Conservation (phyloP, 176 grass and related monocot species). For the Bromus sterilis region DNA sequence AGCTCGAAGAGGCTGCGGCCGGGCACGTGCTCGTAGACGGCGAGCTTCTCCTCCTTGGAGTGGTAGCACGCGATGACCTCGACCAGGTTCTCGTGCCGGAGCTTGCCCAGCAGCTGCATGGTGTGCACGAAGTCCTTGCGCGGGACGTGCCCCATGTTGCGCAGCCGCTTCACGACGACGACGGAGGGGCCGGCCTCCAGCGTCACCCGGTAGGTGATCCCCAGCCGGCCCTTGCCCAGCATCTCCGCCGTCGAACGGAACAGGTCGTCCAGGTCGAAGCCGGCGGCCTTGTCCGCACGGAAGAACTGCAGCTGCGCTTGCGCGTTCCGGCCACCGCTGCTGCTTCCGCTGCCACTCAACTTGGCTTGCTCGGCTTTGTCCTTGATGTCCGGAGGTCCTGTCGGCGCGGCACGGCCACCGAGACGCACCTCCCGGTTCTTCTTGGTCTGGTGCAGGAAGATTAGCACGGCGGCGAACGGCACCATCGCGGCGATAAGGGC, state of each 20-base stretch:
- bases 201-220: conserved; percentile 71
- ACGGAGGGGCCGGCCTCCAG: conserved; percentile 26
- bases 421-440: conserved; percentile 42
- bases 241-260: conserved; percentile 70
- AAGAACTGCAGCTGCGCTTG: conserved; percentile 54
- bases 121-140: conserved; percentile 72
- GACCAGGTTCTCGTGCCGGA: conserved; percentile 74
- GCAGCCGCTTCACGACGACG: conserved; percentile 76
- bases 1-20: conserved; percentile 78
- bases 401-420: conserved; percentile 1
- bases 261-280: conserved; percentile 58
- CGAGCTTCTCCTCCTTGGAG: conserved; percentile 87
- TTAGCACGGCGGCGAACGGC: conserved; percentile 41
- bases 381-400: conserved; percentile 37
- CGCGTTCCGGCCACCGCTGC: conserved; percentile 28
- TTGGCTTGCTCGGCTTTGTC: conserved; percentile 39
- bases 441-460: conserved; percentile 46
- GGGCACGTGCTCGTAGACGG: conserved; percentile 62
- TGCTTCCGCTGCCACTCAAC: conserved; percentile 17
- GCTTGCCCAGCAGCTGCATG: conserved; percentile 72
- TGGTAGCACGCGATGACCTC: conserved; percentile 64
- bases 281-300: conserved; percentile 24
- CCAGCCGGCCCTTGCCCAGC: conserved; percentile 69
- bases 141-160: conserved; percentile 51
- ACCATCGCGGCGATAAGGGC: conserved; percentile 36